Evolutionary conservation across 306 rosid species (phyloP), one percentile per base, ranked within the genome.

Genomic region (Hippophae gyantsensis): DNA sequence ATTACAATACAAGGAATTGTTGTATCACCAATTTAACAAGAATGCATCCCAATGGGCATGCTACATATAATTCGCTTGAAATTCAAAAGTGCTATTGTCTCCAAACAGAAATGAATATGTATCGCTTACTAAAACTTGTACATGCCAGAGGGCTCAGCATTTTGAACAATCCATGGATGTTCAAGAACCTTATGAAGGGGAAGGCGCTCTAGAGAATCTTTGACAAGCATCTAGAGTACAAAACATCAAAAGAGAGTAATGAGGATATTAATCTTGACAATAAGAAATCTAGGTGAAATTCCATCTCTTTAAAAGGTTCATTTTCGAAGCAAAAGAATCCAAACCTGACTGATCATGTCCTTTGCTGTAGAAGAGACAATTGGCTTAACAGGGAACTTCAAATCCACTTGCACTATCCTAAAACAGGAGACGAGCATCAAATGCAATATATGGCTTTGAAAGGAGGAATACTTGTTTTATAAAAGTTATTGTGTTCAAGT

Each of bases 161-260:
- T 87, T 82, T 92, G 98, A 67, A 92, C 78, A 72, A 92, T 85
- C 98, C 98, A 92, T 48, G 95, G 95, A 67, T 92, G 98, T 64
- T 92, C 98, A 38, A 92, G 86, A 55, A 92, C 86, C 74, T 92
- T 92, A 82, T 92, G 93, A 49, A 92, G 70, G 6, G 93, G 88
- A 66, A 92, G 78, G 56, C 98, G 93, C 58, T 85, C 72, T 47
- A 86, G 70, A 44, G 93, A 85, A 68, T 87, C 93, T 79, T 87
- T 92, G 60, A 92, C 89, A 64, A 92, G 87, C 98, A 92, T 92
- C 98, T 92, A 76, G 72, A 25, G 6, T 25, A 48, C 3, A 10
- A 54, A 52, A 32, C 10, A 41, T 11, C 61, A 7, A 59, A 44
- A 13, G 25, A 13, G 25, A 13, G 14, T 49, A 11, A 13, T 12